Percentiles rank a stretch among this genome's conserved stretches.
Conservation (phyloP, 192 early-diverging fungal genomes). For the Linnemannia schmuckeri region DNA sequence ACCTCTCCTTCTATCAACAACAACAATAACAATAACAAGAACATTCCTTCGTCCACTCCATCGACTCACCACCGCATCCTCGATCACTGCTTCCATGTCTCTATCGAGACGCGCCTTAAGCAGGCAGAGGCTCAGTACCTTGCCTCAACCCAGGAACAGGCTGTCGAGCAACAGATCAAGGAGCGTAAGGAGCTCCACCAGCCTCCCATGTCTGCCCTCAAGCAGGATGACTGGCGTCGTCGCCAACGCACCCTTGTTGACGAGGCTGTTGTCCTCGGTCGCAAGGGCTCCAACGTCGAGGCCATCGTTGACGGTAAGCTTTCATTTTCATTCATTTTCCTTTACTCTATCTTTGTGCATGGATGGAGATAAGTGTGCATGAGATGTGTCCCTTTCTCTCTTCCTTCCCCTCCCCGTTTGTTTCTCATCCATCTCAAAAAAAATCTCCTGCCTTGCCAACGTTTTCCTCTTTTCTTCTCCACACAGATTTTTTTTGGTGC, state of each 20-base stretch:
- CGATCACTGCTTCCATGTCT: slow-evolving; percentile 66
- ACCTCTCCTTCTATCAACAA: neutral
- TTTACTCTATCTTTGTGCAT: neutral
- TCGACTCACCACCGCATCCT: slow-evolving; percentile 68
- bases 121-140: slow-evolving; percentile 61
- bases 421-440: neutral
- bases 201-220: slow-evolving; percentile 42
- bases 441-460: neutral
- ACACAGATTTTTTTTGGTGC: slow-evolving; percentile 17
- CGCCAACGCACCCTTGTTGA: slow-evolving; percentile 48
- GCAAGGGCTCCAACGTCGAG: slow-evolving; percentile 66
- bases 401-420: neutral
- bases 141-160: slow-evolving; percentile 46
- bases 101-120: slow-evolving; percentile 65
- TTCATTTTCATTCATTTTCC: neutral
- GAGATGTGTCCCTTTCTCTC: neutral
- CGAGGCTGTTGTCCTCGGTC: slow-evolving; percentile 54
- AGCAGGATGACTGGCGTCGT: slow-evolving; percentile 48
- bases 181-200: slow-evolving; percentile 57
- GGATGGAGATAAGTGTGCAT: neutral
- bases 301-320: slow-evolving; percentile 65
- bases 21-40: slow-evolving; percentile 23
- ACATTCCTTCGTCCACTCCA: slow-evolving; percentile 37
- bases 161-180: slow-evolving; percentile 43
- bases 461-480: slow-evolving; percentile 23